Percentiles rank a stretch among this genome's conserved stretches.
phyloP scores from a whole-genome alignment of 169 alveolate species.

The Plasmodium malariae region DNA sequence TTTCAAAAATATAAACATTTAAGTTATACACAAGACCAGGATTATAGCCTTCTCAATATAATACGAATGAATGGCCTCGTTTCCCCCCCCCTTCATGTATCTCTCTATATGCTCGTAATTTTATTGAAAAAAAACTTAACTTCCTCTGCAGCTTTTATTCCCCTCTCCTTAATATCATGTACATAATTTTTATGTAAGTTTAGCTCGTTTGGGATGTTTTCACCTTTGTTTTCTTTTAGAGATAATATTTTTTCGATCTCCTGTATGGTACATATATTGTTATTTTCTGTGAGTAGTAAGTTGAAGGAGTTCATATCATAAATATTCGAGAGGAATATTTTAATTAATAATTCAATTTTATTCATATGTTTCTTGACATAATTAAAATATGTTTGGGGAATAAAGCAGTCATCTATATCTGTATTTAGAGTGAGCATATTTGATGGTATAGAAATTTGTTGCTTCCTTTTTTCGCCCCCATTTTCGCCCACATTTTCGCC shows the following conservation, averaged over 20 bases:
- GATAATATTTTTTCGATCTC: slow-evolving; percentile 65
- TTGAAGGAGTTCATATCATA: slow-evolving; percentile 46
- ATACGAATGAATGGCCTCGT: not conserved
- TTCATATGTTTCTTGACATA: slow-evolving; percentile 42
- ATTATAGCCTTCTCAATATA: too few species aligned
- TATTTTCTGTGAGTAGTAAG: slow-evolving; percentile 52
- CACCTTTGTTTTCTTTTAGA: slow-evolving; percentile 19
- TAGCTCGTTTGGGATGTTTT: not conserved
- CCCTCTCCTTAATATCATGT: slow-evolving; percentile 40
- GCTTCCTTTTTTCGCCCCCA: too few species aligned
- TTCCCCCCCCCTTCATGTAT: not conserved
- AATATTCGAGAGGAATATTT: slow-evolving; percentile 46
- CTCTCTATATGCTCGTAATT: slow-evolving; percentile 15
- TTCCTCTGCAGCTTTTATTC: slow-evolving; percentile 62
- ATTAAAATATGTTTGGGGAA: slow-evolving; percentile 63
- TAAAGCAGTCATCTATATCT: not conserved
- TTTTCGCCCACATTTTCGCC: too few species aligned
- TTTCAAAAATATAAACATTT: too few species aligned
- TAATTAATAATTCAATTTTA: slow-evolving; percentile 54
- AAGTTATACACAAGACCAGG: too few species aligned
- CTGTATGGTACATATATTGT: slow-evolving; percentile 58
- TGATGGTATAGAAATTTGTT: too few species aligned
- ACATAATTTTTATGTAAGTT: slow-evolving; percentile 9
- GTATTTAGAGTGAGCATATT: too few species aligned
- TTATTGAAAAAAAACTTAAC: slow-evolving; percentile 40